phyloP scores from a whole-genome alignment of 768 basidiomycete species.

The Chalciporus piperatus region DNA sequence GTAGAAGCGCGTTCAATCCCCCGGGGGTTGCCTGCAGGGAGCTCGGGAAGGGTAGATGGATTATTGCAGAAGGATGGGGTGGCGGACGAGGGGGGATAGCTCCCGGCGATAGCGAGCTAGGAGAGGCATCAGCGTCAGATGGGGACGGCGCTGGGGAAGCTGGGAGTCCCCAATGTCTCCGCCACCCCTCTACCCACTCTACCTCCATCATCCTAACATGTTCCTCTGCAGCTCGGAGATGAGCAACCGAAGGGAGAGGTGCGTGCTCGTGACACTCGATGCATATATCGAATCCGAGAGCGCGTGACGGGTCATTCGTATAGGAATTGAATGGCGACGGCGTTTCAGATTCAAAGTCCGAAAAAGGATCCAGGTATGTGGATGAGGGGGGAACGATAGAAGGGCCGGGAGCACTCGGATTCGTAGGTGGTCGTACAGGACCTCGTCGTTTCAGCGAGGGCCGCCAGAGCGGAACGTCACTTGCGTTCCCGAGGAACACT shows the following conservation, averaged over 20 bases:
- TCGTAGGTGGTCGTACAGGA: not conserved
- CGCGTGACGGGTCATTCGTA: constrained; percentile 45
- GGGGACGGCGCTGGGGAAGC: not conserved
- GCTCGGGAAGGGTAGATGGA: constrained; percentile 75
- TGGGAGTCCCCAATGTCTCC: constrained; percentile 17
- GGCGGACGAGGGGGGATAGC: constrained; percentile 59
- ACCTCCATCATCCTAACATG: constrained; percentile 64
- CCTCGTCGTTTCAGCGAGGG: constrained; percentile 19
- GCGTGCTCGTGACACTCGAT: constrained; percentile 86
- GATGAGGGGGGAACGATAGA: not conserved
- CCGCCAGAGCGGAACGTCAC: constrained; percentile 63
- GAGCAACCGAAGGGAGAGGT: constrained; percentile 63
- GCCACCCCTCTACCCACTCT: constrained; percentile 55
- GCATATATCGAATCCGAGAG: constrained; percentile 78
- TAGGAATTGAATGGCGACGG: constrained; percentile 35
- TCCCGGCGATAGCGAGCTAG: not conserved
- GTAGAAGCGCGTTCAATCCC: constrained; percentile 57
- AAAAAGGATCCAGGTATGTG: constrained; percentile 16
- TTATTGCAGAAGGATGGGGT: constrained; percentile 65
- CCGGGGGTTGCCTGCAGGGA: constrained; percentile 53
- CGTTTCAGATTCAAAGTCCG: constrained; percentile 15
- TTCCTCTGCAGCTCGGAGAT: constrained; percentile 73
- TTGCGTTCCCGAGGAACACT: constrained; percentile 79
- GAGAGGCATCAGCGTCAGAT: constrained; percentile 9
- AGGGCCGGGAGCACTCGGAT: not conserved